Evolutionary conservation across 352 stramenopile genomes (phyloP), one percentile per base, ranked within the genome.

Genomic region (Globisporangium cylindrosporum): DNA sequence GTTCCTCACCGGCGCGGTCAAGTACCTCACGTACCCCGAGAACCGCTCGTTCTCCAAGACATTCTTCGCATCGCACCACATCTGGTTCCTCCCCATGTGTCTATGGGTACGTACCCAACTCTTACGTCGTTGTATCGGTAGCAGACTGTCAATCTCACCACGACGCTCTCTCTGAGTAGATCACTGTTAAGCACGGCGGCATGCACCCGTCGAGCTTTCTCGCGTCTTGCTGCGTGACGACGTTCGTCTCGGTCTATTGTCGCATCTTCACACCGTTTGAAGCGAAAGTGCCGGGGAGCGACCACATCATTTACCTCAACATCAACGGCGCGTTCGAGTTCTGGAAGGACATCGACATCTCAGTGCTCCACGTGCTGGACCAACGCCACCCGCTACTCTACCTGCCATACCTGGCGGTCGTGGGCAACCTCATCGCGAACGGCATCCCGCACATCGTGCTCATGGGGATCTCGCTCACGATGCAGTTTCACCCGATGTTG

Each of bases 1-100:
- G 60, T 98, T 98, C 70, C 73, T 88, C 22, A 82, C 97, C 25
- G 95, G 95, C 15, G 93, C 92, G 4, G 84, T 92, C 71, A 96
- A 94, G 55, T 98, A 98, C 80, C 78, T 98, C 24, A 89, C 85
- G 57, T 91, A 92, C 66, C 80, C 80, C 2, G 84, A 92, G 73
- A 92, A 92, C 62, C 82, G 82, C 24, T 88, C 84, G 32, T 90
- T 92, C 68, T 90, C 83, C 67, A 93, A 93, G 69, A 86, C 73
- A 9, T 88, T 95, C 64, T 93, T 92, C 57, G 84, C 84, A 15
- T 88, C 82, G n/a, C 87, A 95, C 63, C 87, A 95, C 64, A 58
- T 93, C 29, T 95, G 85, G 83, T 95, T 95, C 65, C 69, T 95
- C 22, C 85, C 87, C 1, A 58, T 95, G n/a, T 93, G 87, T 59